These are phyloP conservation scores for Starmera pachycereana DNA, from an alignment of 805 yeast genomes.

Conservation along the genomic window DNA sequence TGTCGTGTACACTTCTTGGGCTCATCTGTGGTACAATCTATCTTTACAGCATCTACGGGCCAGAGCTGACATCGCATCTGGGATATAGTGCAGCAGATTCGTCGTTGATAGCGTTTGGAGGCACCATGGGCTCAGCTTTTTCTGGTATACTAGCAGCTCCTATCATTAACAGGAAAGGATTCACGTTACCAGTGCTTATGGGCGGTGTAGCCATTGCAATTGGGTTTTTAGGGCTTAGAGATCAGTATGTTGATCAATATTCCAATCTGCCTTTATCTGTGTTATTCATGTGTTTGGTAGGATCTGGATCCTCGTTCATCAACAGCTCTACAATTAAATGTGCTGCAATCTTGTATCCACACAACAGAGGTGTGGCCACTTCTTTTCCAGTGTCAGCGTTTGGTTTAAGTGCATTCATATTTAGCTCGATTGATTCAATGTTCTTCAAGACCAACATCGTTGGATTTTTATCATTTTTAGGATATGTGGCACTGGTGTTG, in stretches of 20 bases:
- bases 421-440: conserved; percentile 42
- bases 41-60: conserved; percentile 67
- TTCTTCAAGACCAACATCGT: conserved; percentile 50
- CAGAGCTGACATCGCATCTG: conserved; percentile 56
- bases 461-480: conserved; percentile 38
- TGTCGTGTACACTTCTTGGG: conserved; percentile 26
- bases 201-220: conserved; percentile 39
- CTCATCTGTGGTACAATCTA: conserved; percentile 66
- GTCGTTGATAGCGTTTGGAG: conserved; percentile 54
- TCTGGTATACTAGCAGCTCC: conserved; percentile 61
- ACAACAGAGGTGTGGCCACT: conserved; percentile 62
- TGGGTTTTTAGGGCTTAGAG: conserved; percentile 49
- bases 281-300: conserved; percentile 42
- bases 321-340: conserved; percentile 61
- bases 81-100: conserved; percentile 52
- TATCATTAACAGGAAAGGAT: conserved; percentile 55
- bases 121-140: conserved; percentile 53
- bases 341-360: conserved; percentile 61
- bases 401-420: conserved; percentile 65
- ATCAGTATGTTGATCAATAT: conserved; percentile 33
- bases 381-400: conserved; percentile 65
- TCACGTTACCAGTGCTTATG: conserved; percentile 36
- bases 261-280: conserved; percentile 33
- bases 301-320: conserved; percentile 58
- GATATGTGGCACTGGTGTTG: conserved; percentile 30